Evolutionary conservation across 805 yeast species (phyloP).

Genomic region (Spathaspora gorwiae): DNA sequence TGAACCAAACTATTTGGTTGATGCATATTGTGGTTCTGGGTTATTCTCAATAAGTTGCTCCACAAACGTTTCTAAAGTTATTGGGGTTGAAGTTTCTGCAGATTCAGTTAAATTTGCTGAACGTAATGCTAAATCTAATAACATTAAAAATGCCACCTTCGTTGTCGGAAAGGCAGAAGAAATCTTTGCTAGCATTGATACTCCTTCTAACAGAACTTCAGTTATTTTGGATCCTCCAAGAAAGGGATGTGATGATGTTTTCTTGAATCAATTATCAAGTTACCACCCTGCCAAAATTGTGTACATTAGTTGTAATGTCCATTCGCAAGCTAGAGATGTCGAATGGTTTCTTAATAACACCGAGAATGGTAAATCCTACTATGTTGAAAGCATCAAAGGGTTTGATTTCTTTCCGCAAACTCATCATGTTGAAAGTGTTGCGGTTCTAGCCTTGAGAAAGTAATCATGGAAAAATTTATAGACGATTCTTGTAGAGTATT

Average conservation of each 20-base stretch:
- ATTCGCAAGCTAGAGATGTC: slow-evolving; percentile 92
- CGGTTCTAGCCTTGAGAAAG: slow-evolving; percentile 44
- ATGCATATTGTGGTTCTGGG: slow-evolving; percentile 96
- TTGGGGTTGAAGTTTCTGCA: slow-evolving; percentile 92
- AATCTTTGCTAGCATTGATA: slow-evolving; percentile 72
- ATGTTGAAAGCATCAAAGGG: slow-evolving; percentile 80
- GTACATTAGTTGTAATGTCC: slow-evolving; percentile 96
- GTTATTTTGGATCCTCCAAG: slow-evolving; percentile 96
- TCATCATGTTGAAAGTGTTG: slow-evolving; percentile 86
- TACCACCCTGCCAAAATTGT: slow-evolving; percentile 83
- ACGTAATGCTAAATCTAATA: slow-evolving; percentile 71
- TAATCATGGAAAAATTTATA: too few species aligned
- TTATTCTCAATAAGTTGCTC: slow-evolving; percentile 86
- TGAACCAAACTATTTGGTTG: slow-evolving; percentile 64
- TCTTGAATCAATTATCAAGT: slow-evolving; percentile 77
- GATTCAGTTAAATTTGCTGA: slow-evolving; percentile 88
- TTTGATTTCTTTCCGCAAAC: slow-evolving; percentile 97
- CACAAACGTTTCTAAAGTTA: slow-evolving; percentile 70
- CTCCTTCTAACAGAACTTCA: slow-evolving; percentile 73
- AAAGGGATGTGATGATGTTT: slow-evolving; percentile 90
- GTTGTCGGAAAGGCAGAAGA: slow-evolving; percentile 90
- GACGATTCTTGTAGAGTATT: too few species aligned
- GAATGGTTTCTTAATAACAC: slow-evolving; percentile 75
- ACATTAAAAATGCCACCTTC: slow-evolving; percentile 73
- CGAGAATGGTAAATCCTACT: slow-evolving; percentile 56